A percentile compares a stretch with the other conserved stretches of the same genome.
Conservation (phyloP, 2,329 filamentous ascomycete genomes). For the Diaporthe nobilis region DNA sequence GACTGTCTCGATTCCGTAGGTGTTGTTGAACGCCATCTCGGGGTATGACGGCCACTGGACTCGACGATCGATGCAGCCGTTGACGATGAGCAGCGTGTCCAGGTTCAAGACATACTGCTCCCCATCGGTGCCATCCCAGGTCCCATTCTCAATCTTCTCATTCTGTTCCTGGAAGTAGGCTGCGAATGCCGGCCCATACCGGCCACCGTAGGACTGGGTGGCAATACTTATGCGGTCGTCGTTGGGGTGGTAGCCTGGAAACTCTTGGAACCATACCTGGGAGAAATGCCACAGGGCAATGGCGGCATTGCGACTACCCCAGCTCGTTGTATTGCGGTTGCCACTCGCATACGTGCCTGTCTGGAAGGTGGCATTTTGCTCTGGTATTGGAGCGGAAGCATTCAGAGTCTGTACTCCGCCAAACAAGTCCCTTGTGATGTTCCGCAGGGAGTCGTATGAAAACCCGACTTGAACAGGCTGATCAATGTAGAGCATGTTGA, state of each 20-base stretch:
- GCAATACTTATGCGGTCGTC: slow-evolving; percentile 54
- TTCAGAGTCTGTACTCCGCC: slow-evolving; percentile 20
- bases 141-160: slow-evolving; percentile 32
- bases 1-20: slow-evolving; percentile 67
- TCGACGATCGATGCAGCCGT: slow-evolving; percentile 30
- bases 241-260: slow-evolving; percentile 61
- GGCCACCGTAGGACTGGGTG: slow-evolving; percentile 48
- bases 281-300: slow-evolving; percentile 68
- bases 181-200: slow-evolving; percentile 58
- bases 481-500: slow-evolving; percentile 77
- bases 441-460: slow-evolving; percentile 47
- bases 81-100: slow-evolving; percentile 35
- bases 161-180: slow-evolving; percentile 37
- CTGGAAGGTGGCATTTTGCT: slow-evolving; percentile 18
- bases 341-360: slow-evolving; percentile 61
- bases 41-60: slow-evolving; percentile 23
- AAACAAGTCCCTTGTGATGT: slow-evolving; percentile 41
- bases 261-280: slow-evolving; percentile 69
- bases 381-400: slow-evolving; percentile 21
- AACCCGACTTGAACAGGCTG: slow-evolving; percentile 59
- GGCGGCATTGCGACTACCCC: slow-evolving; percentile 54
- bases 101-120: slow-evolving; percentile 29
- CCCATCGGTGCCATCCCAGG: slow-evolving; percentile 14
- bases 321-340: slow-evolving; percentile 62
- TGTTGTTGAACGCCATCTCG: slow-evolving; percentile 47